Base-by-base conservation (phyloP, 2,329 filamentous ascomycete genomes). In the Tolypocladium pustulatum region DNA sequence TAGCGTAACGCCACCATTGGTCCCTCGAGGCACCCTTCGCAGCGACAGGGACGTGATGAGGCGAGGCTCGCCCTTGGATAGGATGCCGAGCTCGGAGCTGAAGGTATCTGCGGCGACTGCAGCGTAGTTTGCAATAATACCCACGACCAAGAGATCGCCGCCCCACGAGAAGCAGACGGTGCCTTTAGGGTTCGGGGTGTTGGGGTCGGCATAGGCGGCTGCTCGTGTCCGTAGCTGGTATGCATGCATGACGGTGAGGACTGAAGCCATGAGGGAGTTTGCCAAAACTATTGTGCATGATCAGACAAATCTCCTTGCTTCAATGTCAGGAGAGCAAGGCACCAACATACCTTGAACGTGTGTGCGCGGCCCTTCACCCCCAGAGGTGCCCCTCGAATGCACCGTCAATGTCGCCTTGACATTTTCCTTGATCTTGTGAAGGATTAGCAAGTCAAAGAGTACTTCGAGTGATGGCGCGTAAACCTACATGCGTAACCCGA, bases 61-160 rank as follows among this genome's bases (percentile, higher is more conserved):
- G 40, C 92, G 85, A 10, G 94, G 94, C 52, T 83, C 77, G 30
- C 81, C 81, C 60, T 80, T 83, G 8, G 92, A 88, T 15, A 99
- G 79, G 59, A 99, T 99, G 17, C 94, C 94, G 25, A 99, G 85
- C 76, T 99, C 94, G 13, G 91, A 96, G 59, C 89, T 92, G 71
- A 97, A 94, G 0, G 94, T 99, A 72, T 99, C 94, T 55, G 93
- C 90, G 25, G 91, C 86, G 12, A 96, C 91, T 55, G 90, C 90
- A 32, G 91, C 93, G 68, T 99, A 99, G 75, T 96, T 93, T 49
- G 85, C 84, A 64, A 89, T 82, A 64, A 88, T 86, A 15, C 86
- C 86, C 25, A 88, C 68, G 13, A 87, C 75, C 4, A 87, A 75
- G 6, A 88, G 70, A 66, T 87, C 85, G 40, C 85, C 85, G 55